phyloP scores from a whole-genome alignment of 2,329 filamentous ascomycete genomes.

The Rutstroemia sp. region DNA sequence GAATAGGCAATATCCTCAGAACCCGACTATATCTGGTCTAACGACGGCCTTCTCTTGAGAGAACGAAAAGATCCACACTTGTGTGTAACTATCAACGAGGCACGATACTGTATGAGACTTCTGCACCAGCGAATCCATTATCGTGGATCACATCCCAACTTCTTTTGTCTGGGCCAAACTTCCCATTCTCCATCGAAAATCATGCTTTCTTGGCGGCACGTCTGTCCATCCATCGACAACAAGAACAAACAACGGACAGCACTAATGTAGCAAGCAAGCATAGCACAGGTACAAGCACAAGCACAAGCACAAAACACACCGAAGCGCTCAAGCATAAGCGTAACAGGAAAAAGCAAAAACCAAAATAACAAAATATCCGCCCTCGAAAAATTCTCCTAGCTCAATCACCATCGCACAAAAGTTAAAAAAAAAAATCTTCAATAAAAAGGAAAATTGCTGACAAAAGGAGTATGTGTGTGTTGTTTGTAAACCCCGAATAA shows the following conservation, averaged over 20 bases:
- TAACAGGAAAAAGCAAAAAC: too few species aligned
- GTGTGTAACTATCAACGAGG: not conserved
- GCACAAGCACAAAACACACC: not conserved
- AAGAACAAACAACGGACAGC: too few species aligned
- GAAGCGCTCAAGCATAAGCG: not conserved
- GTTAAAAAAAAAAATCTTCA: not conserved
- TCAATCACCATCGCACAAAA: not conserved
- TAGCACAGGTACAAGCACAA: not conserved
- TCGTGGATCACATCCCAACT: slow-evolving; percentile 5
- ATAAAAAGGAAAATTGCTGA: not conserved
- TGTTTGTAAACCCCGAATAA: too few species aligned
- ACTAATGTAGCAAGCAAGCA: not conserved
- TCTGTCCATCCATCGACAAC: not conserved
- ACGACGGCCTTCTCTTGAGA: not conserved
- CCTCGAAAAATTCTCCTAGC: not conserved
- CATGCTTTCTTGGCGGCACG: not conserved
- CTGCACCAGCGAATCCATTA: not conserved
- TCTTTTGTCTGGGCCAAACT: too few species aligned
- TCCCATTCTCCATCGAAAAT: not conserved
- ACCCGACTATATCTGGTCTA: not conserved
- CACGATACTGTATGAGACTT: not conserved
- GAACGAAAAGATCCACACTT: not conserved
- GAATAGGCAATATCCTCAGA: not conserved
- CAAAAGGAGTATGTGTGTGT: too few species aligned
- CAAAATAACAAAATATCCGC: too few species aligned